phyloP scores from a whole-genome alignment of 495 filamentous ascomycete genomes.

The Clohesyomyces aquaticus region DNA sequence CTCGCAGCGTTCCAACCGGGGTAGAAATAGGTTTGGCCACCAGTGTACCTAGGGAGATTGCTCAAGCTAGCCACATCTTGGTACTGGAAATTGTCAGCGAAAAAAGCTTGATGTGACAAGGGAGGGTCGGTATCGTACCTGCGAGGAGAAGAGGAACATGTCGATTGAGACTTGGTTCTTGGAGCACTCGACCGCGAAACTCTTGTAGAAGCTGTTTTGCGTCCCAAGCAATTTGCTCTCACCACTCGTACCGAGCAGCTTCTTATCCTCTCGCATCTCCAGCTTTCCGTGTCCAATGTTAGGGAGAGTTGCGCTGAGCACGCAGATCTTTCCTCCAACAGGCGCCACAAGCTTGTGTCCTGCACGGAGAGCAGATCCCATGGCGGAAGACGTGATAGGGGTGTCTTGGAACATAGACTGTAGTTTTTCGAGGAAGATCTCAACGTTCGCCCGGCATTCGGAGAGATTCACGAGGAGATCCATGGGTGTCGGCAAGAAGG shows the following conservation, averaged over 20 bases:
- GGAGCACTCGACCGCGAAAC: conserved; percentile 97
- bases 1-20: conserved; percentile 95
- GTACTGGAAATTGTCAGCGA: conserved; percentile 47
- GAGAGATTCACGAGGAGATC: conserved; percentile 90
- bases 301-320: conserved; percentile 86
- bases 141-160: conserved; percentile 98
- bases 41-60: conserved; percentile 93
- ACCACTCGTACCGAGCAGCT: conserved; percentile 90
- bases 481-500: conserved; percentile 90
- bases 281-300: conserved; percentile 89
- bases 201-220: conserved; percentile 95
- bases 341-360: conserved; percentile 94
- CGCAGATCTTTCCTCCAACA: conserved; percentile 90
- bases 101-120: not conserved
- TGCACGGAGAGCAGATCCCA: conserved; percentile 89
- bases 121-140: conserved; percentile 44
- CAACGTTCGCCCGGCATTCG: conserved; percentile 87
- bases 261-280: conserved; percentile 95
- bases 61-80: conserved; percentile 95
- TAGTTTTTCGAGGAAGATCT: conserved; percentile 85
- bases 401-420: conserved; percentile 97
- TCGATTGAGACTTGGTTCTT: conserved; percentile 98
- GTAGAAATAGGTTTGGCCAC: conserved; percentile 98
- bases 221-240: conserved; percentile 87
- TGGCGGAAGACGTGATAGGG: conserved; percentile 79